Base-by-base conservation (phyloP, 768 basidiomycete genomes). In the Infundibulicybe gibba region DNA sequence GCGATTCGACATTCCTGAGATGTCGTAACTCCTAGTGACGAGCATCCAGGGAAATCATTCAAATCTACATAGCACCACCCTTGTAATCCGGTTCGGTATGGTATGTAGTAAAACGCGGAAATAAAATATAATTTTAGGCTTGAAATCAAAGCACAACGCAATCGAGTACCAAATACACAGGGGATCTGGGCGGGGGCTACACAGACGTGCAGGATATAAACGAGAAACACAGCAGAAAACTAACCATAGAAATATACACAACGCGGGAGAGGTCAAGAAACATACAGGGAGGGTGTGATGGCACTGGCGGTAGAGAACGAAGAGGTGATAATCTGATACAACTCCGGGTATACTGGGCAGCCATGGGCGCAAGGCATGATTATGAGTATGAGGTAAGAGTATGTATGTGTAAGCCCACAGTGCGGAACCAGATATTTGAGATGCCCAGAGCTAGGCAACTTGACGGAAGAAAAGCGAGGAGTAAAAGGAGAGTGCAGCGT, bases 401-500 rank as follows among this genome's bases (percentile, higher is more conserved):
- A 38, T 38, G 35, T 3, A n/a, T 38, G 35, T 3, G 35, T 3
- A 38, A n/a, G 17, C 17, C n/a, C n/a, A 19, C 35, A 6, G 35
- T 6, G 6, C 10, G 35, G 15, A 19, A 25, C 25, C 8, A 25
- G 25, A 8, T 25, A 25, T n/a, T 34, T 37, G 33, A 37, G 8
- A 33, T 32, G 21, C 40, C 21, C 41, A 17, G 17, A 32, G 40
- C 14, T 33, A 11, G 45, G 15, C 20, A 45, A 44, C 35, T 19
- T 8, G 20, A 45, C 41, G 33, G 35, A 34, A 50, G 40, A 44
- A 45, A 43, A 51, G 51, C 45, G 48, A 37, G 47, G n/a, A n/a
- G n/a, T n/a, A n/a, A n/a, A 33, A 17, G 47, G 52, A 50, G 49
- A 49, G 58, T 57, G 49, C 56, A 59, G 55, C 48, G 53, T 49